Percentiles rank a stretch among this genome's conserved stretches.
Conservation (phyloP, 2,329 filamentous ascomycete genomes). For the Chaetomium olivaceum region DNA sequence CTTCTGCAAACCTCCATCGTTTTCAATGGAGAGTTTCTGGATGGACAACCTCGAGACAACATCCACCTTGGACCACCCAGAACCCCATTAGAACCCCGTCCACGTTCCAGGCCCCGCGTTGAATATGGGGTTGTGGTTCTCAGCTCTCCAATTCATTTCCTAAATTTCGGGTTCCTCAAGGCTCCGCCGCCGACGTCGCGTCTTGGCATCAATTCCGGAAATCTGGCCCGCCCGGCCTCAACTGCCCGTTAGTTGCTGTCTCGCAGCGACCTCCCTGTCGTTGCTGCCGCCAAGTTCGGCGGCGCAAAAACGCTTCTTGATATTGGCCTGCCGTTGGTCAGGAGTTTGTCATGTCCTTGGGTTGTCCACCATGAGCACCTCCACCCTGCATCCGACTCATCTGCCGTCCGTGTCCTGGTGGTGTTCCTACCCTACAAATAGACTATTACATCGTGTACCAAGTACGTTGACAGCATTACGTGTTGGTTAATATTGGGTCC, state of each 20-base stretch:
- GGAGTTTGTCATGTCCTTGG: not conserved
- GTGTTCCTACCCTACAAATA: not conserved
- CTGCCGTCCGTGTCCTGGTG: not conserved
- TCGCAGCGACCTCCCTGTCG: too few species aligned
- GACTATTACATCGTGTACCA: not conserved
- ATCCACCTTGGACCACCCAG: not conserved
- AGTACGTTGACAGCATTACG: not conserved
- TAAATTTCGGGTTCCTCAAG: not conserved
- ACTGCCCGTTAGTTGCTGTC: not conserved
- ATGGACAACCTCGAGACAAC: not conserved
- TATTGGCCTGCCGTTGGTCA: not conserved
- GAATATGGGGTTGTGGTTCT: not conserved
- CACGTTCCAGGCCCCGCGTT: not conserved
- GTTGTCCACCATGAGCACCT: not conserved
- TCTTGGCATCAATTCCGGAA: constrained; percentile 9
- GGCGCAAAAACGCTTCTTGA: not conserved
- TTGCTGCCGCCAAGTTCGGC: not conserved
- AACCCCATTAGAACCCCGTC: not conserved
- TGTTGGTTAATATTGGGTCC: not conserved
- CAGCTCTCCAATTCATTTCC: not conserved
- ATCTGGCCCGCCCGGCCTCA: not conserved
- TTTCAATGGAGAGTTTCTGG: not conserved
- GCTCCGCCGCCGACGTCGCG: not conserved
- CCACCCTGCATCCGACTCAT: not conserved
- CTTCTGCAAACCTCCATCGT: not conserved